Percentiles rank a stretch among this genome's conserved stretches.
Evolutionary conservation across 805 yeast genomes (phyloP).

Genomic region (Ogataea methylovora): DNA sequence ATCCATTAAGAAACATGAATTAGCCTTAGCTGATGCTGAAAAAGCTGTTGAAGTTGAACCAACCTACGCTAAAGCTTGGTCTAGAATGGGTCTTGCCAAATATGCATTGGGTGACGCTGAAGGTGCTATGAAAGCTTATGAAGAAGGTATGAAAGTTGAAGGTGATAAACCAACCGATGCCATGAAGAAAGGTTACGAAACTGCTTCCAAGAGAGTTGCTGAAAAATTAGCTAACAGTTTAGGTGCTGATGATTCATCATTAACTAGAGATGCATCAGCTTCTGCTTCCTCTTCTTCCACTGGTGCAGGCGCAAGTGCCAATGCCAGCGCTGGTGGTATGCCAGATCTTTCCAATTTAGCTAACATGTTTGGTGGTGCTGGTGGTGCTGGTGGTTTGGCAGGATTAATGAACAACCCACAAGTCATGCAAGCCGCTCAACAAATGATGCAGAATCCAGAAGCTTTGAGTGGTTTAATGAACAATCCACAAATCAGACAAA

Average conservation of each 20-base stretch:
- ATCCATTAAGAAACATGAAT: conserved; percentile 61
- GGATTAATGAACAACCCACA: conserved; percentile 86
- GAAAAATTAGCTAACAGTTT: conserved; percentile 51
- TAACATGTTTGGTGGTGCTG: conserved; percentile 63
- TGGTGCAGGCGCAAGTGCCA: conserved; percentile 15
- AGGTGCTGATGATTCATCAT: conserved; percentile 11
- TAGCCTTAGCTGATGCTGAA: conserved; percentile 80
- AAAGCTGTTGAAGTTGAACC: conserved; percentile 75
- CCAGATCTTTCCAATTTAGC: conserved; percentile 65
- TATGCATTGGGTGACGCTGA: conserved; percentile 92
- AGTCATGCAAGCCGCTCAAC: conserved; percentile 81
- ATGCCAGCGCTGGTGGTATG: conserved; percentile 44
- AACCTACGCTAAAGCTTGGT: conserved; percentile 82
- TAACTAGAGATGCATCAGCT: conserved; percentile 13
- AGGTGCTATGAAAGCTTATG: conserved; percentile 86
- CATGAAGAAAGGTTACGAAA: conserved; percentile 88
- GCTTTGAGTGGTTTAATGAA: conserved; percentile 68
- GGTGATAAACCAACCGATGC: conserved; percentile 81
- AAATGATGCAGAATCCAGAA: conserved; percentile 78
- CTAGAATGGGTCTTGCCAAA: conserved; percentile 89
- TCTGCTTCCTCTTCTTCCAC: conserved; percentile 13
- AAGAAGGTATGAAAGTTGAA: conserved; percentile 79
- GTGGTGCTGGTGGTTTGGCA: conserved; percentile 46
- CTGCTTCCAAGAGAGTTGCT: conserved; percentile 83
- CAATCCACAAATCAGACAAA: conserved; percentile 73